Evolutionary conservation across 192 early-diverging fungal species (phyloP), one percentile per base, ranked within the genome.

Genomic region (Backusella parvicylindrica): DNA sequence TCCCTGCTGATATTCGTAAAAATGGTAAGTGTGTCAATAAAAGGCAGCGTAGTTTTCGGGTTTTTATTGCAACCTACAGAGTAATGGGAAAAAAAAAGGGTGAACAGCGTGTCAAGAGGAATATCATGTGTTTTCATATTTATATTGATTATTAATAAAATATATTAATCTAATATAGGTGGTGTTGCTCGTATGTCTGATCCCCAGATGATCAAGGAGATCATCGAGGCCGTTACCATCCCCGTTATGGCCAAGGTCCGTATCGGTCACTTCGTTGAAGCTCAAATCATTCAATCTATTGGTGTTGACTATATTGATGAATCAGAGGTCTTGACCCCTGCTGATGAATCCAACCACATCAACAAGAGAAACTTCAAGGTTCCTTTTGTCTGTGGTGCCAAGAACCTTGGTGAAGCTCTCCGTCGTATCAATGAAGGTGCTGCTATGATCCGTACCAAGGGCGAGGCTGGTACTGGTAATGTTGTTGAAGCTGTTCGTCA

Each of bases 241-340:
- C 97, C 98, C 26, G 96, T 98, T 74, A 98, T 99, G 96, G 98
- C 96, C 84, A 97, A 96, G 85, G 96, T 97, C 82, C 92, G 98
- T 73, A 97, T 98, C 72, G 98, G 98, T 72, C 98, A 99, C 87
- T 93, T 98, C 90, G 95, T 99, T 71, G 98, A 99, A 85, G 98
- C 98, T 23, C 79, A 89, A 86, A 95, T 99, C 83, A 87, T 99
- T 68, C 89, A 98, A 83, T 86, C 90, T 49, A 86, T 98, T 40
- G 94, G 92, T 71, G 90, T 97, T 67, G 96, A 98, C 80, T 97
- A 95, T 83, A 98, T 99, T 87, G 98, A 99, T 79, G 98, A 99
- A 83, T 93, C 92, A 70, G 95, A 98, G 82, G 98, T 99, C 9
- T 84, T 99, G 68, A 98, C 98, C 7, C 92, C 91, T 47, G 98